Percentiles rank a stretch among this genome's conserved stretches.
phyloP scores from a whole-genome alignment of 495 filamentous ascomycete genomes.

The Penicillium alfredii region DNA sequence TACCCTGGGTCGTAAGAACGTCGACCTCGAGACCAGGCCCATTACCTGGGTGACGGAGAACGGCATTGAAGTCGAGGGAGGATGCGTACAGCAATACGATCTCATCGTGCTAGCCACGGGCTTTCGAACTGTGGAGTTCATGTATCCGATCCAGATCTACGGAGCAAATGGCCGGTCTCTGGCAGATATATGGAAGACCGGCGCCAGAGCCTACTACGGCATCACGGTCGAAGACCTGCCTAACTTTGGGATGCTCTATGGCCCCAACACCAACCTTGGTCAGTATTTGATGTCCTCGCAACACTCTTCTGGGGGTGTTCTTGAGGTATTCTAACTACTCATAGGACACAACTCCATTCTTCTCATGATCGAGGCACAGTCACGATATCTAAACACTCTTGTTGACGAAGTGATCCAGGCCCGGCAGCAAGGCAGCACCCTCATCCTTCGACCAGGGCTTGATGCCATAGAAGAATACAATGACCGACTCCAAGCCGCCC shows the following conservation, averaged over 20 bases:
- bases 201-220: slow-evolving; percentile 42
- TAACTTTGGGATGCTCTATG: slow-evolving; percentile 55
- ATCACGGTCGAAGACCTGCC: slow-evolving; percentile 44
- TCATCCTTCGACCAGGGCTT: slow-evolving; percentile 35
- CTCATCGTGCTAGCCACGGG: slow-evolving; percentile 51
- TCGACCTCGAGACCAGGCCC: slow-evolving; percentile 41
- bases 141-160: slow-evolving; percentile 47
- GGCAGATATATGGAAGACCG: slow-evolving; percentile 44
- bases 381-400: slow-evolving; percentile 44
- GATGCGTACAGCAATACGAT: slow-evolving; percentile 41
- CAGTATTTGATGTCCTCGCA: slow-evolving; percentile 5
- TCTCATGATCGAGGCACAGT: slow-evolving; percentile 56
- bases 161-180: slow-evolving; percentile 39
- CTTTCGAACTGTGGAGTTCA: slow-evolving; percentile 50
- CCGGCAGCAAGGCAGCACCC: slow-evolving; percentile 25
- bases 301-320: neutral
- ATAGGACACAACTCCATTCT: slow-evolving; percentile 49
- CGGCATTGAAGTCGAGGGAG: slow-evolving; percentile 39
- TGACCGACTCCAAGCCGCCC: slow-evolving; percentile 35
- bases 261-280: slow-evolving; percentile 53
- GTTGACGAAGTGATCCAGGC: slow-evolving; percentile 35
- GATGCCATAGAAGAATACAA: slow-evolving; percentile 39
- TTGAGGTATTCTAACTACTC: neutral
- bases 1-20: slow-evolving; percentile 36
- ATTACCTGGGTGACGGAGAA: slow-evolving; percentile 38